Percentiles rank a stretch among this genome's conserved stretches.
phyloP scores from a whole-genome alignment of 306 rosid genomes.

The Argentina anserina region DNA sequence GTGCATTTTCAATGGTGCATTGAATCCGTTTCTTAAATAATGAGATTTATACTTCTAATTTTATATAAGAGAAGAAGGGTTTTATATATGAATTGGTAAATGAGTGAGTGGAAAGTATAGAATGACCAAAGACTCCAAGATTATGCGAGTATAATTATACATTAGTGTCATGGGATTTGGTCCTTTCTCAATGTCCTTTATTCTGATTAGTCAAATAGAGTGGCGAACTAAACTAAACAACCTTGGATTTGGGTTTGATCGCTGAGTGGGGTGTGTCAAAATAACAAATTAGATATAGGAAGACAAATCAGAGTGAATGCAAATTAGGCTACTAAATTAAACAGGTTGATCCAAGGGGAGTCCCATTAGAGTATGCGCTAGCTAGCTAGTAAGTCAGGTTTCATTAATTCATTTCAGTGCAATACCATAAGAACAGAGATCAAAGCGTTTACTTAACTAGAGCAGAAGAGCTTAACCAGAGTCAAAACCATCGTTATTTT shows the following conservation, averaged over 20 bases:
- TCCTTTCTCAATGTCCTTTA: slow-evolving; percentile 6
- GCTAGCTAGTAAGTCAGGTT: too few relatives aligned
- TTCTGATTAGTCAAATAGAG: slow-evolving; percentile 50
- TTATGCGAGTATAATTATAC: neutral
- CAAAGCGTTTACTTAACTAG: too few relatives aligned
- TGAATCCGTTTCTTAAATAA: too few relatives aligned
- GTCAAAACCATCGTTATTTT: too few relatives aligned
- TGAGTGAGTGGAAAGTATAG: slow-evolving; percentile 24
- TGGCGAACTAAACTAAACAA: slow-evolving; percentile 38
- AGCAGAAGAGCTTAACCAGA: too few relatives aligned
- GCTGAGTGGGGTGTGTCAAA: slow-evolving; percentile 32
- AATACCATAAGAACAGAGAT: neutral
- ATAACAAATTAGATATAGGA: slow-evolving; percentile 25
- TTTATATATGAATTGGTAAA: slow-evolving; percentile 10
- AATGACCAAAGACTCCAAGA: slow-evolving; percentile 21
- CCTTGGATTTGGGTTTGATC: slow-evolving; percentile 39
- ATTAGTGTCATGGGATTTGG: slow-evolving; percentile 10
- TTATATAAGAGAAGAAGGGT: neutral
- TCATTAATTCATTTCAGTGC: neutral
- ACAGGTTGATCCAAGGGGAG: slow-evolving; percentile 20
- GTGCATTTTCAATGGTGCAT: too few relatives aligned
- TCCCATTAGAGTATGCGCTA: neutral
- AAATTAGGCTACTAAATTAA: slow-evolving; percentile 24
- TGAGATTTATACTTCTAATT: neutral
- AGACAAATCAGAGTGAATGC: slow-evolving; percentile 36